Percentiles rank a stretch among this genome's conserved stretches.
Conservation (phyloP, 331 rosid species). For the Rosa hybrid region DNA sequence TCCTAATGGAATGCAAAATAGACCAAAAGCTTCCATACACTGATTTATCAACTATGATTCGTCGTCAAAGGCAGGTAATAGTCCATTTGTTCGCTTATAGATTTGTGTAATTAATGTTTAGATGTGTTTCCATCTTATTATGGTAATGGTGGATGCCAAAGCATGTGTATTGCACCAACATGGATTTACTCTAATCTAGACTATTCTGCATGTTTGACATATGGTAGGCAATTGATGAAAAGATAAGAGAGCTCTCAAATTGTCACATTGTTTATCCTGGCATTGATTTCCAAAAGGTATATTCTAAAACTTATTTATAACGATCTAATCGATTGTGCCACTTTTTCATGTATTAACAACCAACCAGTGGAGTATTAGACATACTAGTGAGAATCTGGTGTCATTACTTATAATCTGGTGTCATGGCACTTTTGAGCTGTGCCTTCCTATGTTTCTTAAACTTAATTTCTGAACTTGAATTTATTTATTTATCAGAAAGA, state of each 20-base stretch:
- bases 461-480: slow-evolving; percentile 31
- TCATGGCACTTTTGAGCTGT: not conserved
- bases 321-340: not conserved
- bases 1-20: slow-evolving; percentile 97
- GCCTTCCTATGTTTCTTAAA: not conserved
- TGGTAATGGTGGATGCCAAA: not conserved
- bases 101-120: slow-evolving; percentile 10
- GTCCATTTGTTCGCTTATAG: slow-evolving; percentile 21
- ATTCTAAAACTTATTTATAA: slow-evolving; percentile 1
- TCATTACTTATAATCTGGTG: slow-evolving; percentile 3
- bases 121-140: not conserved
- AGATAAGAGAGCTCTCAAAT: slow-evolving; percentile 92
- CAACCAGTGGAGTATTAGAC: not conserved
- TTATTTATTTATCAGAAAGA: slow-evolving; percentile 63
- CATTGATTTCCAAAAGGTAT: slow-evolving; percentile 83
- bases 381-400: not conserved
- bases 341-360: not conserved
- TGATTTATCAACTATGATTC: slow-evolving; percentile 92
- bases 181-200: slow-evolving; percentile 1
- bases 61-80: slow-evolving; percentile 88
- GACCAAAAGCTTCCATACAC: slow-evolving; percentile 93
- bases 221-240: slow-evolving; percentile 91
- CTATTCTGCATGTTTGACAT: slow-evolving; percentile 19
- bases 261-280: slow-evolving; percentile 90
- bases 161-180: not conserved